These are phyloP conservation scores for Phoma sp. DNA, from an alignment of 2,329 filamentous ascomycete species.

Conservation along the genomic window DNA sequence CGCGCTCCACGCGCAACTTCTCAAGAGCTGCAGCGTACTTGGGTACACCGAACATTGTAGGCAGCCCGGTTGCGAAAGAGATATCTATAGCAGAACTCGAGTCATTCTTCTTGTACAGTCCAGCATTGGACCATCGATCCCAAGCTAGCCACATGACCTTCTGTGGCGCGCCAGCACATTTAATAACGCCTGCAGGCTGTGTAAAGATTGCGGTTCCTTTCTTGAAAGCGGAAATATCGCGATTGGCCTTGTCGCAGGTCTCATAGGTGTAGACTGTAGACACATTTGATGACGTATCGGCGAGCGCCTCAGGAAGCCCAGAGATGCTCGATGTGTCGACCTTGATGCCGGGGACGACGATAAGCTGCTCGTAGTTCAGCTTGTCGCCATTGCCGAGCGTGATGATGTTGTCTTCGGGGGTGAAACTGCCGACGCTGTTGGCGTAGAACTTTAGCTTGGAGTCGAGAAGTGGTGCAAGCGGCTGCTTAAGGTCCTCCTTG, in stretches of 20 bases:
- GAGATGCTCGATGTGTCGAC: conserved; percentile 40
- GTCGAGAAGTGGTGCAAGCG: conserved; percentile 61
- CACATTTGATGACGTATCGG: conserved; percentile 40
- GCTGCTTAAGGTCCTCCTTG: conserved; percentile 63
- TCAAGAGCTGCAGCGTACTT: conserved; percentile 49
- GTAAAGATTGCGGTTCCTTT: conserved; percentile 49
- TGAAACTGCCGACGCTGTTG: conserved; percentile 57
- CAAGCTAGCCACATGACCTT: conserved; percentile 53
- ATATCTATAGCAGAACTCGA: conserved; percentile 44
- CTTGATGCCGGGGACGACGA: conserved; percentile 61
- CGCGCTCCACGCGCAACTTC: conserved; percentile 43
- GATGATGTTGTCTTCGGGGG: conserved; percentile 63
- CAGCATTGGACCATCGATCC: conserved; percentile 47
- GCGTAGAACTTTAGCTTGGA: conserved; percentile 68
- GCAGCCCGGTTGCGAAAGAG: conserved; percentile 48
- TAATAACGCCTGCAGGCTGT: conserved; percentile 48
- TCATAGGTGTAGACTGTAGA: conserved; percentile 50
- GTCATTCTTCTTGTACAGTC: conserved; percentile 39
- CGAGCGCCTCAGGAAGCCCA: conserved; percentile 46
- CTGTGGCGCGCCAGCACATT: conserved; percentile 50
- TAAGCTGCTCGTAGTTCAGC: conserved; percentile 68
- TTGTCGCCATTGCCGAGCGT: conserved; percentile 62
- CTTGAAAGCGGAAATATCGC: conserved; percentile 39
- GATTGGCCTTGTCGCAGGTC: conserved; percentile 47
- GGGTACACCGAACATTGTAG: conserved; percentile 50